Conservation (phyloP, 176 grass and related monocot species). For the Musa schizocarpa region DNA sequence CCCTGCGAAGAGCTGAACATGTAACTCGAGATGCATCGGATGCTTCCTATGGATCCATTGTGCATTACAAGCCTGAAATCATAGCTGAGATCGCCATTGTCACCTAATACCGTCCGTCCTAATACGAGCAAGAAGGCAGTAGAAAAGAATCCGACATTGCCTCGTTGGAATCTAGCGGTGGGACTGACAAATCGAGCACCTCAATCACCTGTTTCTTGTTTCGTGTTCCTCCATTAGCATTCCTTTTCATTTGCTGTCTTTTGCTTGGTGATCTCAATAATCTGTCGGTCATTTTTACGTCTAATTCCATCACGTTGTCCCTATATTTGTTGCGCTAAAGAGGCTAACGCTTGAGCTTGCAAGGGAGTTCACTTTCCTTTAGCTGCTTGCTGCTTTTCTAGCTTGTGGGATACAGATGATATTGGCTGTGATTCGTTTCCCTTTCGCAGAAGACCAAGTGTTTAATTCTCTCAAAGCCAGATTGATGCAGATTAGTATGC, state of each 20-base stretch:
- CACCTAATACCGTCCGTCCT: neutral
- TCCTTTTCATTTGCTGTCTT: neutral
- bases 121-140: neutral
- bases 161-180: neutral
- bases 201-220: neutral
- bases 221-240: neutral
- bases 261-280: neutral
- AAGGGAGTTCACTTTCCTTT: too few relatives aligned
- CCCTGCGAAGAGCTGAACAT: too few relatives aligned
- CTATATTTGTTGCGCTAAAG: too few relatives aligned
- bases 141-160: neutral
- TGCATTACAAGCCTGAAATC: neutral
- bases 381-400: too few relatives aligned
- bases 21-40: neutral
- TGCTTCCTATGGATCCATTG: neutral
- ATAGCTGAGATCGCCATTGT: neutral
- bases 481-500: too few relatives aligned
- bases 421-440: too few relatives aligned
- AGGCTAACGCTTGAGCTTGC: too few relatives aligned
- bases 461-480: too few relatives aligned
- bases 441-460: too few relatives aligned
- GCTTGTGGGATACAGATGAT: too few relatives aligned
- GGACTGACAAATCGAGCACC: neutral
- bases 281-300: neutral
- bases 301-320: neutral